A percentile compares a stretch with the other conserved stretches of the same genome.
Evolutionary conservation across 257 asterid species (phyloP).

Genomic region (Nicotiana knightiana): DNA sequence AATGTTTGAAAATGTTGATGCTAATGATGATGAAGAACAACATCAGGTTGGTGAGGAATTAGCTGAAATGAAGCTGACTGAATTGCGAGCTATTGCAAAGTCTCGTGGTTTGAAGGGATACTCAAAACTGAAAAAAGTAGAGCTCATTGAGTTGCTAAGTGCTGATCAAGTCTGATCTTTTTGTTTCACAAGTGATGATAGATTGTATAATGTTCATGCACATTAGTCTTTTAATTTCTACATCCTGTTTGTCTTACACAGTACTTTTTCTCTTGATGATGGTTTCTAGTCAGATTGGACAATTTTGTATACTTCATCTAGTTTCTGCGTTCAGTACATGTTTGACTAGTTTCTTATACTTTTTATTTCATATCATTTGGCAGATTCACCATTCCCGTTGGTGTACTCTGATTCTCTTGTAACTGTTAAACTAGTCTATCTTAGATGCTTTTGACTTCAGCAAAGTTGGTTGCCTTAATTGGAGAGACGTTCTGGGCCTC

Average conservation of each 20-base stretch:
- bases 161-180: constrained; percentile 17
- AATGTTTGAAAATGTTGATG: constrained; percentile 20
- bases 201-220: not conserved
- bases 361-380: not conserved
- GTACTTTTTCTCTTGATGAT: not conserved
- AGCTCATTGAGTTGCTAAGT: constrained; percentile 42
- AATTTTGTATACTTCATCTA: not conserved
- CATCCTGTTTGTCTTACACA: not conserved
- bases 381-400: not conserved
- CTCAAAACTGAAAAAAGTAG: constrained; percentile 60
- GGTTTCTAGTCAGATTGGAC: not conserved
- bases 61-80: constrained; percentile 51
- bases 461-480: not conserved
- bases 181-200: not conserved
- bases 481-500: not conserved
- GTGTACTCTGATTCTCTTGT: not conserved
- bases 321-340: not conserved
- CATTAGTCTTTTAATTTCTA: not conserved
- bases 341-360: not conserved
- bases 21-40: constrained; percentile 23
- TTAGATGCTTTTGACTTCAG: not conserved
- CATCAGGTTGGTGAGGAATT: constrained; percentile 17
- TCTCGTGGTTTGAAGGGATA: constrained; percentile 65
- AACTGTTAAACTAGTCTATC: not conserved
- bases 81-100: constrained; percentile 59